Evolutionary conservation across 495 filamentous ascomycete genomes (phyloP), one percentile per base, ranked within the genome.

Genomic region (Bryoglossum gracile): DNA sequence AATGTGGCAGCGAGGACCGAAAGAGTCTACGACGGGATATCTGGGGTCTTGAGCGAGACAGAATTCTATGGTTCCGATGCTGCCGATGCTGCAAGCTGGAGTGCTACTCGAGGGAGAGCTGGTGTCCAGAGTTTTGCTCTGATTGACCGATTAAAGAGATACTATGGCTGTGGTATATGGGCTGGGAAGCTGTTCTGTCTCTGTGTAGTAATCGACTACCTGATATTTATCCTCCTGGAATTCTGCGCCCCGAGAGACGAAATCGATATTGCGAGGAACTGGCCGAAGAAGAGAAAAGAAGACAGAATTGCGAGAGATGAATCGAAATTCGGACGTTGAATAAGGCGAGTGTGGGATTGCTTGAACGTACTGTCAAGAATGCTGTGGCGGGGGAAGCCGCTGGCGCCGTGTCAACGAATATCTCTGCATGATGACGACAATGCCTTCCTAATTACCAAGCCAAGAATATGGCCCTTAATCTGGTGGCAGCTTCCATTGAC

Each of bases 161-260:
- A 98, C 59, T 98, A 97, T 60, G 92, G 92, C n/a, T 98, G 92
- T 59, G 92, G 92, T n/a, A 89, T 97, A 32, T 98, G 92, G 92
- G 92, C 92, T 8, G 92, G 92, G 6, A 98, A 98, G 66, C 66
- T 98, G 18, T 98, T 98, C 61, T 95, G 90, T 57, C 66, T 98
- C 2, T 96, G 89, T 51, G 90, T 91, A 13, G 81, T 96, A 51
- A 84, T 98, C 37, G 92, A 98, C 61, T 96, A 91, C 57, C 62
- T 98, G 51, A 71, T 98, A 40, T 94, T 85, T 53, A 72, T 94
- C 23, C 78, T 91, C 44, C 68, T 96, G 35, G 94, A 97, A 64
- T 77, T 94, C 66, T 84, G 80, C 68, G 90, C 82, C 47, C 94
- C 92, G 0, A 73, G 90, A 42, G 80, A 82, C 21, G 75, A 75